Evolutionary conservation across 2,329 filamentous ascomycete species (phyloP), one percentile per base, ranked within the genome.

Genomic region (Ophiosphaerella korrae): DNA sequence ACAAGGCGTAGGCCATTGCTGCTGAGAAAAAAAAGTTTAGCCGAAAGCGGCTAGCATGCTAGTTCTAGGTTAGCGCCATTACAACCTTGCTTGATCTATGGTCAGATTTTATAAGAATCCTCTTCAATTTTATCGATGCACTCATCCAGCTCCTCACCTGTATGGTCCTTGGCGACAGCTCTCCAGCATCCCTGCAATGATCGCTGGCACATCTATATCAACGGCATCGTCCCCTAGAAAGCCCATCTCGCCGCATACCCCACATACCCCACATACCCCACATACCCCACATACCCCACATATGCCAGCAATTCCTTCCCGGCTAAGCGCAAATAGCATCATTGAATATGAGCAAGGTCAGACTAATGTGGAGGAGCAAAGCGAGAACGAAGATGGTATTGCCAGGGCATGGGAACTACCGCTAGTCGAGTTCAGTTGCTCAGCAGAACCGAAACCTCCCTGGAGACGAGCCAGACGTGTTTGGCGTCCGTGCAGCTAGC

Each of bases 261-360:
- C n/a, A n/a, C n/a, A n/a, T n/a, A n/a, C n/a, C n/a, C n/a, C n/a
- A n/a, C n/a, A n/a, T n/a, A n/a, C n/a, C n/a, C n/a, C n/a, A n/a
- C n/a, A n/a, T n/a, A n/a, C n/a, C n/a, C n/a, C n/a, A n/a, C n/a
- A n/a, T n/a, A n/a, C n/a, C n/a, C n/a, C 92, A 1, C 92, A 97
- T 67, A 96, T 92, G 0, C 94, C 94, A 3, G 92, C 92, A 9
- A 91, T 97, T 24, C 93, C 93, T 16, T 97, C 92, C 7, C 84
- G 94, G n/a, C 78, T 99, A 18, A 96, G 91, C 67, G 91, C 94
- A 56, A 92, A 95, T 67, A 94, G 90, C 44, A 90, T 94, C 53
- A 86, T 86, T 37, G 88, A 90, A 58, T 88, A 91, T 65, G 74
- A 64, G 42, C 64, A 64, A 31, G 67, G 60, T n/a, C 42, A 64